Evolutionary conservation across 1,284 basidiomycete species (phyloP), one percentile per base, ranked within the genome.

Genomic region (Xerocomus amazonicus): DNA sequence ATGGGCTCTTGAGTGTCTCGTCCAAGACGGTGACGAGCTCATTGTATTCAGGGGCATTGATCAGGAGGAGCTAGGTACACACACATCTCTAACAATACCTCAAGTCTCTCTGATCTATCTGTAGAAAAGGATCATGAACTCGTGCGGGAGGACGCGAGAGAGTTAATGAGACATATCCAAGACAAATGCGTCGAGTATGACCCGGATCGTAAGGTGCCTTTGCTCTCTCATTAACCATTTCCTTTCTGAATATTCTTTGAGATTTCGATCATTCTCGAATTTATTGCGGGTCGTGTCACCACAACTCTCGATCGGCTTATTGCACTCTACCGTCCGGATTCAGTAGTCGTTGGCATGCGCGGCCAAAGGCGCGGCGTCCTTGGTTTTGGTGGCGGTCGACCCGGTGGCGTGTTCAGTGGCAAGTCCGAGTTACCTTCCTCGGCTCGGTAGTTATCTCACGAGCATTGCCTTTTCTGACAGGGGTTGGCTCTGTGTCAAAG

Each of bases 281-380:
- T 92, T 62, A 90, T 97, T 36, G 90, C 93, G 1, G 96, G 96
- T 31, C 87, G 85, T 54, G 84, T 97, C 6, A 90, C 91, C 0
- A 82, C 88, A 49, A 94, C 91, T 9, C 85, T 98, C 54, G 89
- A 94, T 61, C 85, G 92, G 43, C 81, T 99, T 57, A 96, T 98
- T 55, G 90, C 93, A 2, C 81, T 98, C 34, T 98, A 99, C 65
- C 84, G 94, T 39, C 96, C 96, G 2, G 95, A 99, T 68, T 92
- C 90, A 1, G 77, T 98, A 47, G 87, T 97, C 14, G 94, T 98
- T 23, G 96, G 96, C 12, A 96, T 92, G 12, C 80, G 90, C 32
- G 95, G 93, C 0, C 77, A 81, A 53, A 73, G 78, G 17, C 77
- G 78, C 34, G 59, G 73, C 74, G 29, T 81, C 75, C 17, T 73